phyloP scores from a whole-genome alignment of 805 yeast species.

The Debaryomyces maramus region DNA sequence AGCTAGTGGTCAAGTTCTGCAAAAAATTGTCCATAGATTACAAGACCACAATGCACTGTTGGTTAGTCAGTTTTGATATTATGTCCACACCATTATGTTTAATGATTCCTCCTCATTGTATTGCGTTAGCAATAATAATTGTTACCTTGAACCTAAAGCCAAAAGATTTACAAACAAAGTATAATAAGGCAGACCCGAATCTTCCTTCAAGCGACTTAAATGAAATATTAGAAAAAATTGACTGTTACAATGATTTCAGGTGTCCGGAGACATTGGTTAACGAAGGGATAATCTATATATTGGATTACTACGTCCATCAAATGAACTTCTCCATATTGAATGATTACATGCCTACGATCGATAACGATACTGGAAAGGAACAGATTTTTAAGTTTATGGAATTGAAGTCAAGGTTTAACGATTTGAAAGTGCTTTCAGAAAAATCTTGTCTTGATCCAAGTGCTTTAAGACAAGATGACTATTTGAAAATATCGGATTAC shows the following conservation, averaged over 20 bases:
- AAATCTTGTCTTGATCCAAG: constrained; percentile 21
- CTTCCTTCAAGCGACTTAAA: constrained; percentile 13
- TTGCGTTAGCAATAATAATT: constrained; percentile 67
- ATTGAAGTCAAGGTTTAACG: constrained; percentile 43
- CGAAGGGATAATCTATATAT: constrained; percentile 55
- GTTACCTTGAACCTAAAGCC: constrained; percentile 55
- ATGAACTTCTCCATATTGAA: constrained; percentile 52
- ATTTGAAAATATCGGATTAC: constrained; percentile 47
- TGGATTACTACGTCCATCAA: constrained; percentile 62
- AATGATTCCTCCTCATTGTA: constrained; percentile 71
- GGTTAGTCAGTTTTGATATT: constrained; percentile 77
- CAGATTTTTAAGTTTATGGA: constrained; percentile 48
- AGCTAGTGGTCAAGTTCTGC: constrained; percentile 59
- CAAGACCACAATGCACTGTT: constrained; percentile 54
- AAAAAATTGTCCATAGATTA: constrained; percentile 49
- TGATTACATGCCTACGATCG: constrained; percentile 39
- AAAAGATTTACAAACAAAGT: constrained; percentile 24
- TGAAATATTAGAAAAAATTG: constrained; percentile 31
- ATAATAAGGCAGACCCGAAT: constrained; percentile 16
- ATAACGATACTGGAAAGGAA: constrained; percentile 42
- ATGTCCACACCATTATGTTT: constrained; percentile 67
- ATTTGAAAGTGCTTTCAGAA: constrained; percentile 35
- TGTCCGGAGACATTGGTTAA: constrained; percentile 46
- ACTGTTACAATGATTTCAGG: constrained; percentile 35
- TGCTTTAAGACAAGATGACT: constrained; percentile 45